A percentile compares a stretch with the other conserved stretches of the same genome.
phyloP scores from a whole-genome alignment of 306 rosid species.

The Morella rubra region DNA sequence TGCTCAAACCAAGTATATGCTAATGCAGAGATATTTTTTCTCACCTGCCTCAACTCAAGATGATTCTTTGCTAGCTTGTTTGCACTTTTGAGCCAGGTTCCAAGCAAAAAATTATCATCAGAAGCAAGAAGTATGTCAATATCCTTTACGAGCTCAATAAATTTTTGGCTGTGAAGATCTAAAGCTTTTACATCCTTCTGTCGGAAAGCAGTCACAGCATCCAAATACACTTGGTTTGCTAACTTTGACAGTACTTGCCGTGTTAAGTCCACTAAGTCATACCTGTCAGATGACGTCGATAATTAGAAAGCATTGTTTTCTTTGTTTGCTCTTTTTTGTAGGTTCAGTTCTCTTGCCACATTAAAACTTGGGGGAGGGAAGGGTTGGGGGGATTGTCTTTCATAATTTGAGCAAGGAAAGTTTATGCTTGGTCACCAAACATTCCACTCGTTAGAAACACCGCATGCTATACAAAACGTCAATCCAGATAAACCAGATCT shows the following conservation, averaged over 20 bases:
- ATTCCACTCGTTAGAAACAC: neutral
- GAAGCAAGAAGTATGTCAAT: conserved; percentile 77
- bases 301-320: conserved; percentile 5
- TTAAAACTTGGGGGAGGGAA: too few species aligned
- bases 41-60: conserved; percentile 67
- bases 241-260: conserved; percentile 86
- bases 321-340: neutral
- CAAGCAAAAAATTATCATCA: conserved; percentile 78
- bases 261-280: conserved; percentile 90
- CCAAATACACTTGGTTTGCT: conserved; percentile 68
- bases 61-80: conserved; percentile 64
- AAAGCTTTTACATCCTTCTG: conserved; percentile 52
- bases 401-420: neutral
- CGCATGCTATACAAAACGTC: neutral
- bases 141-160: conserved; percentile 75
- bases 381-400: neutral
- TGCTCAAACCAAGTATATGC: conserved; percentile 11
- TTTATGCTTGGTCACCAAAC: neutral
- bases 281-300: conserved; percentile 49
- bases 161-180: conserved; percentile 51
- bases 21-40: conserved; percentile 8
- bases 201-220: conserved; percentile 60
- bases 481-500: neutral
- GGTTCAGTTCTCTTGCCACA: neutral
- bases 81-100: conserved; percentile 94